These are phyloP conservation scores for cucumber (Cucumis sativus) DNA, from an alignment of 306 rosid species.

Conservation along the genomic window DNA sequence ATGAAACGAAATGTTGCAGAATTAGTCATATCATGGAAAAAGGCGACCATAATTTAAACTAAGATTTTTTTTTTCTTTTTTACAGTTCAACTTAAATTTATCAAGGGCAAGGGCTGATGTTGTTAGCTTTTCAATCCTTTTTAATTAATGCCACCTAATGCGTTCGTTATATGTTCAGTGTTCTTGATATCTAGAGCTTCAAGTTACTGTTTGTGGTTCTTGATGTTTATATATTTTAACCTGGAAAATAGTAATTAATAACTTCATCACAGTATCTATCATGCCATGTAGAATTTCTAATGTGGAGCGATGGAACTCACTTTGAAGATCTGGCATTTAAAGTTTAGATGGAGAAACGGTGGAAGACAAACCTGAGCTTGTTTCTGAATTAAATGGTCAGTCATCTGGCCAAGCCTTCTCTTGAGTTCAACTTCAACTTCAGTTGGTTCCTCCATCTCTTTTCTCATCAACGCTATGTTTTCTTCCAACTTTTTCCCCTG, in stretches of 20 bases:
- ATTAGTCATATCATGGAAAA: neutral
- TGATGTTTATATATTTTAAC: neutral
- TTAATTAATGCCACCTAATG: neutral
- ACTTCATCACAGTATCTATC: neutral
- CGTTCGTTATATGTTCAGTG: neutral
- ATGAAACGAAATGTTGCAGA: neutral
- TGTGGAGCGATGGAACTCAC: neutral
- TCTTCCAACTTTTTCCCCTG: conserved; percentile 71
- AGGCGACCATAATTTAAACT: no score
- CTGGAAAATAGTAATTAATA: neutral
- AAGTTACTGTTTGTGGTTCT: neutral
- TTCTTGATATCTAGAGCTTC: neutral
- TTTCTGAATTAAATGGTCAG: conserved; percentile 92
- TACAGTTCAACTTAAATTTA: neutral
- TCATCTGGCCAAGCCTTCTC: conserved; percentile 85
- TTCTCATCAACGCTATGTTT: conserved; percentile 66
- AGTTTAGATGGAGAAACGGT: neutral
- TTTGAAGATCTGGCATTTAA: neutral
- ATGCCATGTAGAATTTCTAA: neutral
- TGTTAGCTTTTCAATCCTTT: neutral
- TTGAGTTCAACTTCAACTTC: conserved; percentile 78
- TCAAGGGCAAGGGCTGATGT: neutral
- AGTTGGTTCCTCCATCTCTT: conserved; percentile 84
- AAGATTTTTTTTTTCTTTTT: no score
- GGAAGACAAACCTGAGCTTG: conserved; percentile 70